Conservation (phyloP, 495 filamentous ascomycete genomes). For the Penicillium herquei region DNA sequence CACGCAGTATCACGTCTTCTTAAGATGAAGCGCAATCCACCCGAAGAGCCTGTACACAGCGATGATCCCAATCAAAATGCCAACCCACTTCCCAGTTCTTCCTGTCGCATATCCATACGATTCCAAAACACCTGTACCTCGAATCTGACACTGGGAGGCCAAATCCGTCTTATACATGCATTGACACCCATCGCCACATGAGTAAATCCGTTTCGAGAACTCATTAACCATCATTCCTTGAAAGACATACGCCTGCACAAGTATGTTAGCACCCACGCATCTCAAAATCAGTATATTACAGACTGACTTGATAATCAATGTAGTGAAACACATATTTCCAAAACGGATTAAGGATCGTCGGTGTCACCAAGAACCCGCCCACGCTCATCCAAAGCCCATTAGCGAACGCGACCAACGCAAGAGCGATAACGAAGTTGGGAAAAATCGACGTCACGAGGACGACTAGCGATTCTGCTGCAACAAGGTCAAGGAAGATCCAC, state of each 20-base stretch:
- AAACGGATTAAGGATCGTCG: slow-evolving; percentile 70
- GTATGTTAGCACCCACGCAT: not conserved
- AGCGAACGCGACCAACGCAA: slow-evolving; percentile 74
- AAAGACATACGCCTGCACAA: slow-evolving; percentile 65
- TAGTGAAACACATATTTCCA: slow-evolving; percentile 84
- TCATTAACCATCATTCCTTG: slow-evolving; percentile 92
- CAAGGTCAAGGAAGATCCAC: slow-evolving; percentile 82
- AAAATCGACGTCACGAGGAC: slow-evolving; percentile 70
- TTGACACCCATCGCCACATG: slow-evolving; percentile 54
- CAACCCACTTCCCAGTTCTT: slow-evolving; percentile 65
- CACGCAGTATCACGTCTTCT: slow-evolving; percentile 18
- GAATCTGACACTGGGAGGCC: slow-evolving; percentile 62
- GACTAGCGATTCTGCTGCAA: slow-evolving; percentile 78
- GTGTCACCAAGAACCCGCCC: slow-evolving; percentile 73
- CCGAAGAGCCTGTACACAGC: slow-evolving; percentile 68
- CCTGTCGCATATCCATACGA: slow-evolving; percentile 65
- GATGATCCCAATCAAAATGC: slow-evolving; percentile 73
- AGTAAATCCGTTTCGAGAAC: slow-evolving; percentile 60
- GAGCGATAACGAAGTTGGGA: slow-evolving; percentile 73
- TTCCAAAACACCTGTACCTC: slow-evolving; percentile 64
- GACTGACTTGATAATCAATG: slow-evolving; percentile 69
- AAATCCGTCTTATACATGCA: slow-evolving; percentile 70
- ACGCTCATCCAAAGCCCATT: slow-evolving; percentile 89
- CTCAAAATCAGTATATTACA: not conserved
- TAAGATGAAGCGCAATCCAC: slow-evolving; percentile 41